Conservation (phyloP, 768 basidiomycete genomes). For the Leccinum subtestaceum region DNA sequence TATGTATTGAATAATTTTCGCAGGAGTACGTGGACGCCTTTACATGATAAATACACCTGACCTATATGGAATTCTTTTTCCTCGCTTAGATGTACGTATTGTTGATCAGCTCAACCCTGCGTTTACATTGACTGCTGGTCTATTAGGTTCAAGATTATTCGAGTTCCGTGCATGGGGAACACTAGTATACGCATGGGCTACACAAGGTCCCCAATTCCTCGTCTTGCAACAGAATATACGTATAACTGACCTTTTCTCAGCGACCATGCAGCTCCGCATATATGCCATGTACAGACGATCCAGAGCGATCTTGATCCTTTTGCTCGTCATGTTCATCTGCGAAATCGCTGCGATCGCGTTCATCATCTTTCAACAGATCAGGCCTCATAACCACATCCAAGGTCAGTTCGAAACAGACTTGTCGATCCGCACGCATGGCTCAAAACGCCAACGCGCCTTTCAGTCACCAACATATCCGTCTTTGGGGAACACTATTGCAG, state of each 20-base stretch:
- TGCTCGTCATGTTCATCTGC: constrained; percentile 20
- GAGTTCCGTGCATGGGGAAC: constrained; percentile 33
- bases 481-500: constrained; percentile 16
- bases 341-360: constrained; percentile 24
- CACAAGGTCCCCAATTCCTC: constrained; percentile 24
- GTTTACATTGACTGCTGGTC: background rate
- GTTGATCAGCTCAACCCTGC: background rate
- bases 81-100: constrained; percentile 21
- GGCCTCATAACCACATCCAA: constrained; percentile 21
- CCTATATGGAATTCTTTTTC: background rate
- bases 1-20: background rate
- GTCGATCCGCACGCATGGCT: background rate
- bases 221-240: background rate
- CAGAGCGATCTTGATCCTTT: constrained; percentile 15
- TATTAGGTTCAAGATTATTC: constrained; percentile 17
- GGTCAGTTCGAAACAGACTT: constrained; percentile 11
- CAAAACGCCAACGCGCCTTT: background rate
- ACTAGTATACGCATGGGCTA: constrained; percentile 30
- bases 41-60: constrained; percentile 1
- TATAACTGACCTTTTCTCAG: constrained; percentile 12
- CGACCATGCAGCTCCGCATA: constrained; percentile 33
- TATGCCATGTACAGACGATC: constrained; percentile 33
- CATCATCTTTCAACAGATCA: constrained; percentile 28
- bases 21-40: constrained; percentile 23
- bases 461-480: constrained; percentile 9